Conservation (phyloP, 345 rosid genomes). For the Carallia brachiata region DNA sequence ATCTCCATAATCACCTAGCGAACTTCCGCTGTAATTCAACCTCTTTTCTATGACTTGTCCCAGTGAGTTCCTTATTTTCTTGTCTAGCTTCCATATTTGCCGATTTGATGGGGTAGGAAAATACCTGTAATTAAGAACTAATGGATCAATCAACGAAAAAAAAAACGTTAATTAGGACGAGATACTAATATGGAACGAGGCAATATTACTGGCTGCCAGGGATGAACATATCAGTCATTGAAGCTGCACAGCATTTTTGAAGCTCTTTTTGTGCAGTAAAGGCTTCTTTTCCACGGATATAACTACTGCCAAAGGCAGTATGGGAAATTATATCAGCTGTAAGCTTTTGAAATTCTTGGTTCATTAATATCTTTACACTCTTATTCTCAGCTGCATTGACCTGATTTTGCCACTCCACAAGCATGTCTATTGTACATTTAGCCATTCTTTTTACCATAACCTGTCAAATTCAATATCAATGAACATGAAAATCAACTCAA, state of each 20-base stretch:
- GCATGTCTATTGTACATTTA: slow-evolving; percentile 37
- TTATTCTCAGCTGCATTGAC: slow-evolving; percentile 29
- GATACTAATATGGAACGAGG: neutral
- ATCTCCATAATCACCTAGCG: slow-evolving; percentile 54
- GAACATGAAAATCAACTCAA: neutral
- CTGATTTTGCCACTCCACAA: slow-evolving; percentile 51
- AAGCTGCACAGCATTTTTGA: slow-evolving; percentile 45
- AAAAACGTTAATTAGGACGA: neutral
- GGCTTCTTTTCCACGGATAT: slow-evolving; percentile 68
- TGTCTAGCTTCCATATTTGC: slow-evolving; percentile 69
- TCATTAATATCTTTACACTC: slow-evolving; percentile 45
- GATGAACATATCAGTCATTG: slow-evolving; percentile 42
- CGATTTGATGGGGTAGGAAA: slow-evolving; percentile 69
- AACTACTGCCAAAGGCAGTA: slow-evolving; percentile 79
- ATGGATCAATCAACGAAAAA: neutral
- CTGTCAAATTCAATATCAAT: slow-evolving; percentile 12
- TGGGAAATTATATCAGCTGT: slow-evolving; percentile 78
- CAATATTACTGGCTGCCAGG: slow-evolving; percentile 71
- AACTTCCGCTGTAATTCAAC: slow-evolving; percentile 13
- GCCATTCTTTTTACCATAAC: slow-evolving; percentile 60
- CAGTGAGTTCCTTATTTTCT: slow-evolving; percentile 55
- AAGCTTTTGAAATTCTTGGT: slow-evolving; percentile 58
- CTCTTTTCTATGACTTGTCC: slow-evolving; percentile 45
- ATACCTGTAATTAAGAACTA: slow-evolving; percentile 40
- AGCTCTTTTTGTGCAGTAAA: slow-evolving; percentile 69